Evolutionary conservation across 108 stramenopile genomes (phyloP), one percentile per base, ranked within the genome.

Genomic region (Thalassiosira profunda): DNA sequence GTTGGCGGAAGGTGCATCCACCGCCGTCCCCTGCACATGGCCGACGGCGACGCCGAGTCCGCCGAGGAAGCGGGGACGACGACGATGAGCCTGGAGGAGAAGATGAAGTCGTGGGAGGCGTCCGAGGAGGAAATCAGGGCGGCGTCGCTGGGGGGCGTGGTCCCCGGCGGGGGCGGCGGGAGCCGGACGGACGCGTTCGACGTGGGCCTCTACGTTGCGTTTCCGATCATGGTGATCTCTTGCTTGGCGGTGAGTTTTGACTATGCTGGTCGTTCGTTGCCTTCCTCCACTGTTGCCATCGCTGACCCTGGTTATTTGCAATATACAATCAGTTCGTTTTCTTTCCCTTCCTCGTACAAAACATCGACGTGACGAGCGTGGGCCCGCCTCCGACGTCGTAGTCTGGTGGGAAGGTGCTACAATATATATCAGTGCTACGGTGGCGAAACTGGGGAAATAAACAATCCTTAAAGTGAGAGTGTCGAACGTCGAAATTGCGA

Each of bases 31-130:
- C n/a, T n/a, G n/a, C n/a, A n/a, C 42, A 51, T 18, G 4, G 17
- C n/a, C 25, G 14, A 40, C 38, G 14, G 38, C 38, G 38, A 40
- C 10, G 10, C 38, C 14, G 14, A 40, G 38, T 40, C n/a, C n/a
- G n/a, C n/a, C n/a, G n/a, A n/a, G n/a, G n/a, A n/a, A n/a, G n/a
- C n/a, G n/a, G n/a, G n/a, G n/a, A n/a, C n/a, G n/a, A 35, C 44
- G 30, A 58, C 49, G 25, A 24, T 20, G 15, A 63, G 53, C 24
- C 48, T 93, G 30, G 86, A 88, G 73, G 86, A 86, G 44, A 94
- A 90, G 53, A 90, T 94, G 89, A 84, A 80, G 53, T 67, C 51
- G 33, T 90, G 89, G 88, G 86, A 94, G 64, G 89, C 92, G 31
- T 66, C 87, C 14, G 89, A 91, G 41, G 89, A 87, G 60, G 92